Base-by-base conservation (phyloP, 2,329 filamentous ascomycete genomes). In the Lasiodiplodia hormozganensis region DNA sequence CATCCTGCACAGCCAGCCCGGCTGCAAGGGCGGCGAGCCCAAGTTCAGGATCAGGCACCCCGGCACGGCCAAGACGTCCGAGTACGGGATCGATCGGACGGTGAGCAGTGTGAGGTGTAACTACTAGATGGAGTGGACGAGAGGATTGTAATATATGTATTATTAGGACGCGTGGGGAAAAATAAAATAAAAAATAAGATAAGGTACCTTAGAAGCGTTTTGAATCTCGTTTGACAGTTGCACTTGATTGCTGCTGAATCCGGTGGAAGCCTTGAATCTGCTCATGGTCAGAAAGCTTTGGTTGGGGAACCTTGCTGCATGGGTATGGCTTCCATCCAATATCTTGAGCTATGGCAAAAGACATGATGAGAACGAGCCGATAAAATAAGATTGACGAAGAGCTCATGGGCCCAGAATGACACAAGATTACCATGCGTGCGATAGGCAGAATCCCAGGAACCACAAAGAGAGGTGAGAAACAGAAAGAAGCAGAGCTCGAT, bases 41-140 rank as follows among this genome's bases (percentile, higher is more conserved):
- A 58, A 40, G 36, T 58, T 58, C 56, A 38, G 14, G 34, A 38
- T 58, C 56, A 23, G 14, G n/a, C 23, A 58, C 8, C 56, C 56
- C n/a, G 56, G 56, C 34, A 40, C 56, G 34, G n/a, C 34, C n/a
- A 58, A 58, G n/a, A 58, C 56, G n/a, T 34, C 34, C n/a, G 38
- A 36, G n/a, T 58, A 14, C 18, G 56, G 56, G 3, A n/a, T 40
- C 5, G 34, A 58, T 7, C 16, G 34, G 4, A 36, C 34, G 11
- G 34, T 38, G 18, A 58, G 56, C 34, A 58, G 56, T 16, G 56
- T 58, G 56, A 38, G 34, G 56, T 58, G 56, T 21, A 38, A 7
- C 16, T 16, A 38, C n/a, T 47, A 47, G 43, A 47, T 3, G 21
- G 16, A 8, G 16, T 18, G 16, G 40, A 8, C 16, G 43, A n/a